Conservation (phyloP, 2,329 filamentous ascomycete species). For the Diplocarpon rosae region DNA sequence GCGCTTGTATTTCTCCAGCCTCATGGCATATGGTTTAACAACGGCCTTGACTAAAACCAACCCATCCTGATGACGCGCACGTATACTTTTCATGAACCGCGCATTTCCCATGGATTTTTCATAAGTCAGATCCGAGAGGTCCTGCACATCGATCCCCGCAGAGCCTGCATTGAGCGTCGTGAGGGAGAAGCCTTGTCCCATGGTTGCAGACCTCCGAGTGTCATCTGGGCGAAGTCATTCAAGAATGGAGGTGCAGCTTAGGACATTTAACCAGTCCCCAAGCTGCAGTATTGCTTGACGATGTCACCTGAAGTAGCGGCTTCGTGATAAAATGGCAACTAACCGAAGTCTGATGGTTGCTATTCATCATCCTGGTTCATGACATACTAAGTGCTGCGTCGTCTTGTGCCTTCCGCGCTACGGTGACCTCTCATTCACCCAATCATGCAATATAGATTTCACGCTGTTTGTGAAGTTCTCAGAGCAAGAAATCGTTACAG, state of each 20-base stretch:
- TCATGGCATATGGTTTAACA: constrained; percentile 82
- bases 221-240: constrained; percentile 25
- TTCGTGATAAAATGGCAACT: neutral
- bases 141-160: constrained; percentile 85
- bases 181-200: constrained; percentile 96
- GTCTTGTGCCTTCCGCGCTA: too few relatives aligned
- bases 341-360: too few relatives aligned
- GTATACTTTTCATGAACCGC: constrained; percentile 93
- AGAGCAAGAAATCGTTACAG: too few relatives aligned
- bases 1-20: constrained; percentile 67
- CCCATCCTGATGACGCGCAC: constrained; percentile 81
- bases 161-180: constrained; percentile 84
- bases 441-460: too few relatives aligned
- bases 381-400: too few relatives aligned
- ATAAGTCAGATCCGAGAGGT: constrained; percentile 82
- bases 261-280: constrained; percentile 14
- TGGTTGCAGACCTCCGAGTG: constrained; percentile 31
- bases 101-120: constrained; percentile 87
- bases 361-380: too few relatives aligned
- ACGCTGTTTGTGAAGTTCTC: too few relatives aligned
- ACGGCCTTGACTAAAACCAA: constrained; percentile 90
- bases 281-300: constrained; percentile 13
- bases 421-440: too few relatives aligned
- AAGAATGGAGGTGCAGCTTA: constrained; percentile 10
- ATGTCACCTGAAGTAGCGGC: neutral